phyloP scores from a whole-genome alignment of 768 basidiomycete genomes.

The Lepiota venenata region DNA sequence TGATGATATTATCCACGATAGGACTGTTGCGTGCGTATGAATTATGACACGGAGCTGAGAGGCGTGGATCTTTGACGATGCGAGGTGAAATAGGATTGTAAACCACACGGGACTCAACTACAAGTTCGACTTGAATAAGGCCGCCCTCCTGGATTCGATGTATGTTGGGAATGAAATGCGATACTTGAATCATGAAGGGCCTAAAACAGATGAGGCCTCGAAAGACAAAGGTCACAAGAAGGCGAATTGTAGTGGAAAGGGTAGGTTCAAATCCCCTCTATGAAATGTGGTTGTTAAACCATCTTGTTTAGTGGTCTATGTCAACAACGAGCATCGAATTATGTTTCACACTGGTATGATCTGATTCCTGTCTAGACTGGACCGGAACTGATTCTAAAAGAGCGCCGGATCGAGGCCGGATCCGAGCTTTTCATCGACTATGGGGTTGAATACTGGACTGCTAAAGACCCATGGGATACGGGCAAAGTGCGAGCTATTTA shows the following conservation, averaged over 20 bases:
- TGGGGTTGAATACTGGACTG: slow-evolving; percentile 25
- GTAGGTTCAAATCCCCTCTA: slow-evolving; percentile 5
- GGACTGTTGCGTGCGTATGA: slow-evolving; percentile 49
- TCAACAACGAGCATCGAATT: slow-evolving; percentile 7
- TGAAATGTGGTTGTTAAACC: not conserved
- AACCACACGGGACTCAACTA: slow-evolving; percentile 55
- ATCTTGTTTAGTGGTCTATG: slow-evolving; percentile 3
- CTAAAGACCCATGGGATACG: not conserved
- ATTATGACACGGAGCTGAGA: not conserved
- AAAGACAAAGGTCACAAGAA: slow-evolving; percentile 28
- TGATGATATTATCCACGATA: slow-evolving; percentile 46
- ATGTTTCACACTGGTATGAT: slow-evolving; percentile 49
- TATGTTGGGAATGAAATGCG: slow-evolving; percentile 60
- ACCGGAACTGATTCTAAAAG: slow-evolving; percentile 24
- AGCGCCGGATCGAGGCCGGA: slow-evolving; percentile 32
- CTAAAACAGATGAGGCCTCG: slow-evolving; percentile 21
- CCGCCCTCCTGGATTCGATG: slow-evolving; percentile 49
- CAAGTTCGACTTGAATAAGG: slow-evolving; percentile 50
- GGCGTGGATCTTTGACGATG: not conserved
- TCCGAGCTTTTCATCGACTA: slow-evolving; percentile 59
- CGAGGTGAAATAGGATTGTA: slow-evolving; percentile 31
- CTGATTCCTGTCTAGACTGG: not conserved
- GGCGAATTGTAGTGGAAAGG: not conserved
- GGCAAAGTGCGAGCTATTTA: not conserved
- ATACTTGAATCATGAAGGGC: slow-evolving; percentile 58